Evolutionary conservation across 495 filamentous ascomycete genomes (phyloP), one percentile per base, ranked within the genome.

Genomic region (Lophium mytilinum): DNA sequence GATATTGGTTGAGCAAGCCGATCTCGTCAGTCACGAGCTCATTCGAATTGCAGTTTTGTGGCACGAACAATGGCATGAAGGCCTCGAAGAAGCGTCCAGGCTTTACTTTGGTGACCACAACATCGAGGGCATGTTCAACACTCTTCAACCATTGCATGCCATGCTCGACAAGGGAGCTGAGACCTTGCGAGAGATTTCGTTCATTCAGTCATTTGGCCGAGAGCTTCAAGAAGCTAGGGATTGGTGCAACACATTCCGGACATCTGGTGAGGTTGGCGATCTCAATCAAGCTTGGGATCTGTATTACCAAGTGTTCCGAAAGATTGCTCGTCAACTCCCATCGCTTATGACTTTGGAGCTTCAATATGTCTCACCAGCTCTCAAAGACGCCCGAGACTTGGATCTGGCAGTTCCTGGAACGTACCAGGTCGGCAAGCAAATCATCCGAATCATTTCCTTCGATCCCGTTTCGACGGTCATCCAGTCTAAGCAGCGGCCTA

Each of bases 21-120:
- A 95, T 65, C 74, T 91, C 48, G 90, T 99, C 8, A 96, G 90
- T 65, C 84, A 88, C 51, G 93, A 99, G 70, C 78, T 99, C 33
- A 96, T 99, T 66, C 83, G 93, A 50, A 91, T 97, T 55, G 93
- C 94, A 0, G 94, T 99, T 1, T 66, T 97, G 19, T 99, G 93
- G 93, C 93, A 99, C 69, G 93, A 99, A 64, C 84, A 91, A 43
- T 99, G 93, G 93, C 94, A 99, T 62, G 93, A 99, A 70, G 94
- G 86, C n/a, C 79, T 99, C 11, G 93, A 99, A 70, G 94, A 99
- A 72, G 94, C 93, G 3, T 96, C 90, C 6, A 83, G 94, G 47
- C 69, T 75, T 19, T 86, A 87, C 67, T 99, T 99, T 64, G 93
- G 91, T 41, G 94, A 96, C 66, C 83, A 89, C 56, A 94, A 99